Conservation (phyloP, 768 basidiomycete genomes). For the Lentinula sp. region DNA sequence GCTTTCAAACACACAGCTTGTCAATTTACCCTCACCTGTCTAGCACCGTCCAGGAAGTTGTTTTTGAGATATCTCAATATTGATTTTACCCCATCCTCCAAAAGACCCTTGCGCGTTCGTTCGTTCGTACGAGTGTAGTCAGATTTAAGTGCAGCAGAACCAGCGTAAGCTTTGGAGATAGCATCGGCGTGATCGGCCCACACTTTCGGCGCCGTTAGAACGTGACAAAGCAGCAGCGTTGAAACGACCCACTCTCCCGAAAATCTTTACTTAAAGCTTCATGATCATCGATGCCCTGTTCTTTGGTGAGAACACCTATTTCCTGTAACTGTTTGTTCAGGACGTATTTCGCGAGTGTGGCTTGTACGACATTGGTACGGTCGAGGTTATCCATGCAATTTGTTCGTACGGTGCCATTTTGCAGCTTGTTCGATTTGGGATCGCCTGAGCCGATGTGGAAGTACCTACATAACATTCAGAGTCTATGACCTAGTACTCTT, state of each 20-base stretch:
- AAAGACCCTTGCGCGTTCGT: constrained; percentile 69
- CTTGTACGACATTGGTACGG: constrained; percentile 95
- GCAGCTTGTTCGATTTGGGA: constrained; percentile 45
- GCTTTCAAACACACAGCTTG: background rate
- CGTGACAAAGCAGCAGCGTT: constrained; percentile 1
- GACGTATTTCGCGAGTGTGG: constrained; percentile 81
- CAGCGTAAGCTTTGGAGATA: constrained; percentile 87
- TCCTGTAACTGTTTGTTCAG: constrained; percentile 72
- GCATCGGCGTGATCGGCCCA: constrained; percentile 97
- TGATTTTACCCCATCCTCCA: constrained; percentile 87
- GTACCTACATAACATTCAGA: constrained; percentile 41
- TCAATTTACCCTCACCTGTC: constrained; percentile 50
- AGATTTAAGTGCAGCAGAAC: constrained; percentile 93
- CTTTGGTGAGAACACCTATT: constrained; percentile 64
- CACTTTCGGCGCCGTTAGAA: constrained; percentile 41
- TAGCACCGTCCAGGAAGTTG: constrained; percentile 92
- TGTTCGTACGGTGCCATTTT: constrained; percentile 78
- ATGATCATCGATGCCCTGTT: constrained; percentile 77
- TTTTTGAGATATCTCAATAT: constrained; percentile 86
- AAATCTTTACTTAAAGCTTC: constrained; percentile 76
- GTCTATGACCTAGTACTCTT: background rate
- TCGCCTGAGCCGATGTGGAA: constrained; percentile 60
- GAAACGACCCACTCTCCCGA: constrained; percentile 66
- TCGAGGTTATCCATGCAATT: constrained; percentile 99
- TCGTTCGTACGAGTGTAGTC: constrained; percentile 95